Conservation (phyloP, 257 asterid genomes). For the Solanum peruvianum region DNA sequence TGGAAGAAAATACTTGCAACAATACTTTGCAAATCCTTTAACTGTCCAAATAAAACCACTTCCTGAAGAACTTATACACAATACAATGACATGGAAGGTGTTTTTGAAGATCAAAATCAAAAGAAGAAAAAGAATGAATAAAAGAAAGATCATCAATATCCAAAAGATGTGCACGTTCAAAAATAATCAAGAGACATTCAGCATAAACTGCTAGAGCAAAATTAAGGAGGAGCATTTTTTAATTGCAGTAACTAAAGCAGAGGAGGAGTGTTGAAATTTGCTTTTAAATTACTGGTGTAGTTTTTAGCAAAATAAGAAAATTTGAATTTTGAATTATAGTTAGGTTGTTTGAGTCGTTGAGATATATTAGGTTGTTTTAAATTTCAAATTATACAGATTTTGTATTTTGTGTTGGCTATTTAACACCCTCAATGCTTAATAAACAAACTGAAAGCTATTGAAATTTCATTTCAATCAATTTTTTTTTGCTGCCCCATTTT, state of each 20-base stretch:
- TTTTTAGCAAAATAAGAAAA: neutral
- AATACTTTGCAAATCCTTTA: neutral
- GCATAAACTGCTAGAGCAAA: neutral
- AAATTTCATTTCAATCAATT: neutral
- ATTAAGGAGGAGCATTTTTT: neutral
- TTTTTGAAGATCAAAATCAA: neutral
- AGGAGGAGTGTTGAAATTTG: neutral
- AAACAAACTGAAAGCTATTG: neutral
- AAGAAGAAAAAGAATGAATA: neutral
- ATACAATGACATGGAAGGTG: neutral
- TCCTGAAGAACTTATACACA: neutral
- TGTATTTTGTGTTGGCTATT: neutral
- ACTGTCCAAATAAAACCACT: neutral
- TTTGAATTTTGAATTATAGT: neutral
- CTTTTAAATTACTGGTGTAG: too few species aligned
- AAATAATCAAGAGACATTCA: neutral
- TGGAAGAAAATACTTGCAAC: neutral
- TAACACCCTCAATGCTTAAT: neutral
- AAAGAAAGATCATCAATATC: neutral
- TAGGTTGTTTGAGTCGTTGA: neutral
- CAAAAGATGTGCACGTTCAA: neutral
- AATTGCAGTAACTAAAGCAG: neutral
- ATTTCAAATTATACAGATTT: neutral
- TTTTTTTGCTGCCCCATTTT: neutral
- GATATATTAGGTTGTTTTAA: neutral